Evolutionary conservation across 2,329 filamentous ascomycete species (phyloP), one percentile per base, ranked within the genome.

Genomic region (Penicillium sp.): DNA sequence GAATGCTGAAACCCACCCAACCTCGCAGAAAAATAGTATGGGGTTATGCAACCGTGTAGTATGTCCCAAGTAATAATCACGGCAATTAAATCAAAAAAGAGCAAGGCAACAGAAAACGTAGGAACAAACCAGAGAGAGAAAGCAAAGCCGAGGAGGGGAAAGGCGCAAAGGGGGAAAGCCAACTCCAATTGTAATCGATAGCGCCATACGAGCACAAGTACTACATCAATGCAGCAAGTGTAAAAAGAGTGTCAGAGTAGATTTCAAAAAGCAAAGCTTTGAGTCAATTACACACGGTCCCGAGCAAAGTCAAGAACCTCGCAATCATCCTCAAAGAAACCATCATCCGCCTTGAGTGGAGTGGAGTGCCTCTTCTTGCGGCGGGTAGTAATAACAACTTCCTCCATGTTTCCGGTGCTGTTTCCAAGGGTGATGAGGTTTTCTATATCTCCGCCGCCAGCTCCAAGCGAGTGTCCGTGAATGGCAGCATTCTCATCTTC

Each of bases 281-380:
- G 26, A 16, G 41, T 56, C 29, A 39, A 48, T 74, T 64, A 78
- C 41, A 83, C 81, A 41, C 81, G 72, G 58, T 83, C 81, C 47
- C 78, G 75, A 13, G 91, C 89, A 81, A 94, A 95, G 75, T 96
- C 91, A 59, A 96, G 81, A 53, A 96, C 89, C 70, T 96, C 91
- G 63, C 90, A 94, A 68, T 95, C 91, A 69, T 96, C 90, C 74
- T 96, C 91, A 66, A 96, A 96, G 72, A 96, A 95, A 50, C 84
- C 83, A 53, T 90, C 88, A 41, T 86, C 85, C 10, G 75, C 70
- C 43, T 69, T 71, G 42, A 63, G 57, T 0, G 63, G 60, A 40
- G 61, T 61, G 18, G 64, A 58, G 40, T 64, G 59, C 38, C 81
- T 84, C 64, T 84, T 83, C 55, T 89, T 84, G 48, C 89, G 81